Conservation (phyloP, 345 rosid species). For the Isatis tinctoria region DNA sequence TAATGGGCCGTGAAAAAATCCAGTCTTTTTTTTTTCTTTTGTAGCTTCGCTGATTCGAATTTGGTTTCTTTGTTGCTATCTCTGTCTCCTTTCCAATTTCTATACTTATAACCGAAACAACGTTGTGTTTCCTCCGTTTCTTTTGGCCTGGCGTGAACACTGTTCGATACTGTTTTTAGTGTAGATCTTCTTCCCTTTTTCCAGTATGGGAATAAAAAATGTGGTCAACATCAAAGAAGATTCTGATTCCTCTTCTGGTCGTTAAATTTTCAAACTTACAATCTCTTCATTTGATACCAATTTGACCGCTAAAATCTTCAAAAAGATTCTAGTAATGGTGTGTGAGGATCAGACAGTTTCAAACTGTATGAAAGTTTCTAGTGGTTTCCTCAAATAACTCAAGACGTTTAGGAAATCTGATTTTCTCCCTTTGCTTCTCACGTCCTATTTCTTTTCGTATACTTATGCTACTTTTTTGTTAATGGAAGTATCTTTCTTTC, state of each 20-base stretch:
- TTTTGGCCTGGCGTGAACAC: neutral
- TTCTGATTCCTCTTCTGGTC: constrained; percentile 10
- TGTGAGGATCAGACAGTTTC: neutral
- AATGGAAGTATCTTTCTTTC: too few species aligned
- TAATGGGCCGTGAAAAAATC: neutral
- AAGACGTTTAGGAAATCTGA: neutral
- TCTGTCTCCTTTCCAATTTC: neutral
- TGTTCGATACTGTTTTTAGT: neutral
- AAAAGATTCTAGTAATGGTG: neutral
- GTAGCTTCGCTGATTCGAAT: neutral
- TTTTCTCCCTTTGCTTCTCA: neutral
- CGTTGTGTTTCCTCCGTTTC: neutral
- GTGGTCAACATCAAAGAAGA: neutral
- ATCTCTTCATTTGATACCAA: neutral
- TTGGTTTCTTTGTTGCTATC: neutral
- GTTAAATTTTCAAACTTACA: neutral
- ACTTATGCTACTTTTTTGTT: neutral
- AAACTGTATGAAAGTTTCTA: neutral
- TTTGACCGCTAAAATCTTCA: neutral
- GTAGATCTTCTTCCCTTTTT: neutral
- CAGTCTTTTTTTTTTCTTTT: neutral
- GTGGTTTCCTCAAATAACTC: neutral
- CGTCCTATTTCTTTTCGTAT: neutral
- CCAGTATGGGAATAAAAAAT: neutral
- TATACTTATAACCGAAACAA: neutral